Percentiles rank a stretch among this genome's conserved stretches.
phyloP scores from a whole-genome alignment of 257 asterid species.

The Solanum paucissectum region DNA sequence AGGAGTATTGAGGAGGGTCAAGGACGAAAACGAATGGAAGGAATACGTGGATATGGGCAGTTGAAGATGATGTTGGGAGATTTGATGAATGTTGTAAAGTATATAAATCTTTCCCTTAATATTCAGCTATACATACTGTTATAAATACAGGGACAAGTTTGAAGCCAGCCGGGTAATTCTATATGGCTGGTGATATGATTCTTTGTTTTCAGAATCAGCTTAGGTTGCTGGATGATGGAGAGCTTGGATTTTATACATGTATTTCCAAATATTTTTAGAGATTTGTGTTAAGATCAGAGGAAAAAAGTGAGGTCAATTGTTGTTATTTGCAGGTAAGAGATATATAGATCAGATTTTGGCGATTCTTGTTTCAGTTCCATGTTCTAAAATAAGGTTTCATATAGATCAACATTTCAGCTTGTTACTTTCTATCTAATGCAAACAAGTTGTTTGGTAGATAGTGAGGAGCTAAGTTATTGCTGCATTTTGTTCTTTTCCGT shows the following conservation, averaged over 20 bases:
- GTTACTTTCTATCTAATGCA: not conserved
- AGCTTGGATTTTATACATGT: not conserved
- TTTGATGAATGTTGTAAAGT: not conserved
- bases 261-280: not conserved
- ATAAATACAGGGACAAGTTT: not conserved
- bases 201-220: not conserved
- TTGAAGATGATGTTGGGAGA: not conserved
- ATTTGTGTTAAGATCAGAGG: not conserved
- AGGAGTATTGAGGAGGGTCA: conserved; percentile 65
- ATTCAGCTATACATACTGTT: not conserved
- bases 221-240: not conserved
- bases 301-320: not conserved
- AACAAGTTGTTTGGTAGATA: not conserved
- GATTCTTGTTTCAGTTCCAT: not conserved
- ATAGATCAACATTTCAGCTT: not conserved
- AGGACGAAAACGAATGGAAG: conserved; percentile 64
- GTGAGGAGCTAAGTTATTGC: not conserved
- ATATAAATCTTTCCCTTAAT: not conserved
- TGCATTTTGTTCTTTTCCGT: not conserved
- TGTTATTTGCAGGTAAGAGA: not conserved
- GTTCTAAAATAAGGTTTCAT: not conserved
- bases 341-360: not conserved
- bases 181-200: not conserved
- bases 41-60: conserved; percentile 26
- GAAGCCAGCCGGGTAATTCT: not conserved